Evolutionary conservation across 2,329 filamentous ascomycete genomes (phyloP).

Genomic region (Zymoseptoria pseudotritici): DNA sequence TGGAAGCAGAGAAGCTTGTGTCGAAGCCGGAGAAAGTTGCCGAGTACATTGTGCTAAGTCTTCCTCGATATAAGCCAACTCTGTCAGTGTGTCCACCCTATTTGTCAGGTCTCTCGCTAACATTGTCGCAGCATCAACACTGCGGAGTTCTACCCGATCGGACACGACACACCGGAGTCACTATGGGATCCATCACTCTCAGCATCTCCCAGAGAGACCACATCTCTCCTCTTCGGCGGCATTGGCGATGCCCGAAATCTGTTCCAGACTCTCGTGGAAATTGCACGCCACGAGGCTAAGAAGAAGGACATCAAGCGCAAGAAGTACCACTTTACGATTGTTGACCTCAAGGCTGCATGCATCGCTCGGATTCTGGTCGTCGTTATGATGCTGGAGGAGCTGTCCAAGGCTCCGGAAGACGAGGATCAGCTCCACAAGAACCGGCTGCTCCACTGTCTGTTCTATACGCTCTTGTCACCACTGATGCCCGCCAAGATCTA

Average conservation of each 20-base stretch:
- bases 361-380: conserved; percentile 7
- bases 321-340: conserved; percentile 9
- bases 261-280: conserved; percentile 1
- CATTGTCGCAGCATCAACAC: not conserved
- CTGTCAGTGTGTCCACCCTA: not conserved
- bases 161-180: conserved; percentile 9
- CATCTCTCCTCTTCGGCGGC: conserved; percentile 8
- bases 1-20: not conserved
- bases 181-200: conserved; percentile 3
- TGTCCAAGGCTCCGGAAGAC: not conserved
- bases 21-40: not conserved
- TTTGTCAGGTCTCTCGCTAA: not conserved
- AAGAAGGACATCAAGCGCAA: not conserved
- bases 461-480: conserved; percentile 8
- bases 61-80: conserved; percentile 4
- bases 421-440: not conserved
- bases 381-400: conserved; percentile 1
- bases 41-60: conserved; percentile 1
- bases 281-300: not conserved
- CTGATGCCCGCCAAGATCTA: conserved; percentile 7
- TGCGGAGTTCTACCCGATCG: conserved; percentile 8
- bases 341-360: conserved; percentile 4
- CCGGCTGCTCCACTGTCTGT: conserved; percentile 1
- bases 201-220: not conserved
- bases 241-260: conserved; percentile 8